These are phyloP conservation scores for Kluyveromyces sp. DNA, from an alignment of 1,139 yeast genomes.

Conservation along the genomic window DNA sequence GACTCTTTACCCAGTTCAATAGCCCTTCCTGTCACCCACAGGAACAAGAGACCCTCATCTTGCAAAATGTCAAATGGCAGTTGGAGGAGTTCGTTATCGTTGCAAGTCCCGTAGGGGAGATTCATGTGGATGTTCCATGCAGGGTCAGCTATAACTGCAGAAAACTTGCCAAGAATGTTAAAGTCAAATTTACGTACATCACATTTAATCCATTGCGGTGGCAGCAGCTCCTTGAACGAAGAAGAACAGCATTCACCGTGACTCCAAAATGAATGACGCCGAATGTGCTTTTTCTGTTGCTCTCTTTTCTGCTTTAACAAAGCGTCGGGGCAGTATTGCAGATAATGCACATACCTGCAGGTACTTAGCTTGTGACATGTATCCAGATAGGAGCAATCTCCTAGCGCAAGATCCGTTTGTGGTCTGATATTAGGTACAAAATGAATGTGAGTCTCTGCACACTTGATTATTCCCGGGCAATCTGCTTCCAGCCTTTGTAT, in stretches of 20 bases:
- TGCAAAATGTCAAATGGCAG: conserved; percentile 65
- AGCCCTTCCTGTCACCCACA: conserved; percentile 95
- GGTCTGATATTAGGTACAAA: conserved; percentile 51
- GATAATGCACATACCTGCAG: conserved; percentile 79
- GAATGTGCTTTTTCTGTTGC: conserved; percentile 27
- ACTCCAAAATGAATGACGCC: conserved; percentile 40
- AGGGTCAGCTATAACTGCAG: conserved; percentile 85
- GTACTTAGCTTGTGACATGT: conserved; percentile 81
- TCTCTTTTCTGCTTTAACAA: conserved; percentile 11
- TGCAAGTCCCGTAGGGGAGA: conserved; percentile 69
- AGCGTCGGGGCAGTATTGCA: conserved; percentile 46
- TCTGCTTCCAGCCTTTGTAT: conserved; percentile 23
- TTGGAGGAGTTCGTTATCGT: conserved; percentile 61
- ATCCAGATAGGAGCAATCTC: conserved; percentile 90
- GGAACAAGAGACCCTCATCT: conserved; percentile 70
- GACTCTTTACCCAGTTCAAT: conserved; percentile 81
- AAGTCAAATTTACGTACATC: conserved; percentile 73
- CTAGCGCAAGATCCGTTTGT: conserved; percentile 62
- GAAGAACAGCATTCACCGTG: conserved; percentile 47
- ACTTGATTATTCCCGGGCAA: conserved; percentile 32
- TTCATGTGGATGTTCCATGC: conserved; percentile 88
- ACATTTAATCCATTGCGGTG: conserved; percentile 83
- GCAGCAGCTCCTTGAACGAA: conserved; percentile 31
- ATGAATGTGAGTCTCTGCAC: conserved; percentile 49
- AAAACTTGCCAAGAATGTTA: conserved; percentile 66